phyloP scores from a whole-genome alignment of 139 green algal species.

The Chlorella sorokiniana region DNA sequence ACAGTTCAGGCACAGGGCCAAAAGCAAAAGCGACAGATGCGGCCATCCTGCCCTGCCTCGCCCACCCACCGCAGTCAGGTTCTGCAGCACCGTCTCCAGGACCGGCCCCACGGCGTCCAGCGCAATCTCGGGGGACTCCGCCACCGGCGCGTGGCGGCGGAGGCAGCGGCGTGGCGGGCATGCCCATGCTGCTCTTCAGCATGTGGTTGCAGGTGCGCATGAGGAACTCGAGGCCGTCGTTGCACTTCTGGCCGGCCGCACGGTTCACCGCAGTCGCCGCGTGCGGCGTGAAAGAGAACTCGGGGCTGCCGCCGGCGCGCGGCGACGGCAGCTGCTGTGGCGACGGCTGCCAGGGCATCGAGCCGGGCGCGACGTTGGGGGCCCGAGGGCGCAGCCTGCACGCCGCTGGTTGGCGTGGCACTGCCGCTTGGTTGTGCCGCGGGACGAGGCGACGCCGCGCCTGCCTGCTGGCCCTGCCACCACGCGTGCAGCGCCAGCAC shows the following conservation, averaged over 20 bases:
- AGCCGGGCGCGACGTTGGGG: too few species aligned
- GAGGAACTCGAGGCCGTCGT: slow-evolving; percentile 36
- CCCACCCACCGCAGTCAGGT: slow-evolving; percentile 58
- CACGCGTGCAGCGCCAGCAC: slow-evolving; percentile 59
- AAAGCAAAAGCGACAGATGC: not conserved
- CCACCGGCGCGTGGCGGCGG: not conserved
- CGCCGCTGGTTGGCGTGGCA: too few species aligned
- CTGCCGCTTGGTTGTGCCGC: too few species aligned
- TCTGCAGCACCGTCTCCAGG: slow-evolving; percentile 74
- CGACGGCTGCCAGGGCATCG: not conserved
- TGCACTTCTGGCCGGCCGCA: not conserved
- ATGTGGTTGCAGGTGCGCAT: slow-evolving; percentile 44
- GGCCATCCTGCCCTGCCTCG: not conserved
- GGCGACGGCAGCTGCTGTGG: not conserved
- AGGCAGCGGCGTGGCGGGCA: slow-evolving; percentile 30
- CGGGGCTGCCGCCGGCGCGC: not conserved
- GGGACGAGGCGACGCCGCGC: not conserved
- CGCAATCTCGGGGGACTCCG: slow-evolving; percentile 47
- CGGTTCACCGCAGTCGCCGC: not conserved
- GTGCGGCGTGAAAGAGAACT: slow-evolving; percentile 31
- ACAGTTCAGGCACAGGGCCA: not conserved
- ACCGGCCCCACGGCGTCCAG: slow-evolving; percentile 76
- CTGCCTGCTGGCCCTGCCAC: slow-evolving; percentile 33
- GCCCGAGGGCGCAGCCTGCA: too few species aligned
- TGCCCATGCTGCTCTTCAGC: slow-evolving; percentile 39